phyloP scores from a whole-genome alignment of 2,329 filamentous ascomycete genomes.

The Chaetomium sp. region DNA sequence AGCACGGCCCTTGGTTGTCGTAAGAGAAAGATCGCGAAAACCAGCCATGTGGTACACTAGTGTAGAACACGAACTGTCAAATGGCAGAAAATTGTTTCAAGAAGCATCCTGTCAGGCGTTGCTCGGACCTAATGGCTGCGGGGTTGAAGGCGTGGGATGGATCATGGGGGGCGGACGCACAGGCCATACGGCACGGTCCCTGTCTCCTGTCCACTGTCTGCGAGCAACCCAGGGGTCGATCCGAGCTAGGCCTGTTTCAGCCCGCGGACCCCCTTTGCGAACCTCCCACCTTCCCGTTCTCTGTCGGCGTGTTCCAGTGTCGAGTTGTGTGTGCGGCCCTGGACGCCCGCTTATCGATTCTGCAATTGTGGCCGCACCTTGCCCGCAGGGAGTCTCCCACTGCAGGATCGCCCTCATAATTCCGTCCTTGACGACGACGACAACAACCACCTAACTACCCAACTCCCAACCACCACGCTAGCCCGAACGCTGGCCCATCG shows the following conservation, averaged over 20 bases:
- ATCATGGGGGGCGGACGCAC: slow-evolving; percentile 1
- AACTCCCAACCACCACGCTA: too few species aligned
- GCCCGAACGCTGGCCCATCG: too few species aligned
- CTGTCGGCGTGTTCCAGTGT: slow-evolving; percentile 9
- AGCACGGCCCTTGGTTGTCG: too few species aligned
- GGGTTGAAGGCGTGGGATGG: neutral
- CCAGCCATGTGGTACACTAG: too few species aligned
- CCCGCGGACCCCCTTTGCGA: slow-evolving; percentile 13
- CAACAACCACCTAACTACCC: too few species aligned
- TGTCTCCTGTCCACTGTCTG: neutral
- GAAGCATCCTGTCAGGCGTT: neutral
- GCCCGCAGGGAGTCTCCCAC: slow-evolving; percentile 8
- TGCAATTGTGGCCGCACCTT: slow-evolving; percentile 9
- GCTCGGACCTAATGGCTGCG: slow-evolving; percentile 2
- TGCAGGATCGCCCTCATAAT: slow-evolving; percentile 8
- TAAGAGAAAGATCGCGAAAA: too few species aligned
- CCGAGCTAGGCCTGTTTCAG: slow-evolving; percentile 25
- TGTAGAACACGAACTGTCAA: too few species aligned
- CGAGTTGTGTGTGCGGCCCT: slow-evolving; percentile 11
- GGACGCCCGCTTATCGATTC: slow-evolving; percentile 7
- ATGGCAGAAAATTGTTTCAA: neutral
- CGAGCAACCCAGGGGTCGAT: slow-evolving; percentile 11
- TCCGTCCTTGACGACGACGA: neutral
- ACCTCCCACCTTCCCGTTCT: neutral
- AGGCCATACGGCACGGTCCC: slow-evolving; percentile 1